Conservation (phyloP, 345 rosid species). For the Arabis hirsuta region DNA sequence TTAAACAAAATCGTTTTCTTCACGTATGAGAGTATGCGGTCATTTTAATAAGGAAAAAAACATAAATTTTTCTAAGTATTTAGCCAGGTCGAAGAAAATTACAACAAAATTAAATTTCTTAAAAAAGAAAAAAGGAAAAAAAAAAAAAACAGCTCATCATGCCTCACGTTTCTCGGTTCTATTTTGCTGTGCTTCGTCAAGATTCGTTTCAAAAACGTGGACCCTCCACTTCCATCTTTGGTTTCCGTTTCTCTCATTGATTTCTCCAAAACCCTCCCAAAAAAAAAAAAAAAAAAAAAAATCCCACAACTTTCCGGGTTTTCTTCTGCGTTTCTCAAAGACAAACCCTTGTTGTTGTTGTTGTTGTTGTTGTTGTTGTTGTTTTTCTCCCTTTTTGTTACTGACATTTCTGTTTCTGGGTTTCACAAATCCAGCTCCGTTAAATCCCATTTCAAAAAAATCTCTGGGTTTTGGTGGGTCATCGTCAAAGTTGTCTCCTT, state of each 20-base stretch:
- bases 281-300: neutral
- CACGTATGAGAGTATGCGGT: slow-evolving; percentile 13
- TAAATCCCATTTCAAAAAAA: neutral
- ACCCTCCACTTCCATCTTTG: slow-evolving; percentile 33
- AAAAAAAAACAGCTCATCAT: slow-evolving; percentile 32
- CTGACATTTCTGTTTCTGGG: slow-evolving; percentile 18
- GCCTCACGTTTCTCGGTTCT: slow-evolving; percentile 25
- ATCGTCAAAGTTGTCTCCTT: slow-evolving; percentile 42
- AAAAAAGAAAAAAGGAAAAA: slow-evolving; percentile 9
- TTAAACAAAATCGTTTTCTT: slow-evolving; percentile 4
- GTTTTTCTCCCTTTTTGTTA: too few species aligned
- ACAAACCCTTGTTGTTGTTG: neutral
- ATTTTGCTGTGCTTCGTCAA: slow-evolving; percentile 17
- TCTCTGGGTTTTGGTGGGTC: slow-evolving; percentile 34
- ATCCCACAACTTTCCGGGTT: slow-evolving; percentile 5
- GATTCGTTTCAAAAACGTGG: slow-evolving; percentile 40
- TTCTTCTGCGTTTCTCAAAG: slow-evolving; percentile 7
- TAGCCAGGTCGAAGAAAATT: neutral
- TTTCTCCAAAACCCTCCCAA: slow-evolving; percentile 3
- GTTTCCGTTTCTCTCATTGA: slow-evolving; percentile 27
- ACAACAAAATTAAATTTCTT: neutral
- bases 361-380: neutral
- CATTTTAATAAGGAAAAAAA: neutral
- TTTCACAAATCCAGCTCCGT: slow-evolving; percentile 7
- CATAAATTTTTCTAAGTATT: neutral